Evolutionary conservation across 768 basidiomycete species (phyloP), one percentile per base, ranked within the genome.

Genomic region (Calocera cornea): DNA sequence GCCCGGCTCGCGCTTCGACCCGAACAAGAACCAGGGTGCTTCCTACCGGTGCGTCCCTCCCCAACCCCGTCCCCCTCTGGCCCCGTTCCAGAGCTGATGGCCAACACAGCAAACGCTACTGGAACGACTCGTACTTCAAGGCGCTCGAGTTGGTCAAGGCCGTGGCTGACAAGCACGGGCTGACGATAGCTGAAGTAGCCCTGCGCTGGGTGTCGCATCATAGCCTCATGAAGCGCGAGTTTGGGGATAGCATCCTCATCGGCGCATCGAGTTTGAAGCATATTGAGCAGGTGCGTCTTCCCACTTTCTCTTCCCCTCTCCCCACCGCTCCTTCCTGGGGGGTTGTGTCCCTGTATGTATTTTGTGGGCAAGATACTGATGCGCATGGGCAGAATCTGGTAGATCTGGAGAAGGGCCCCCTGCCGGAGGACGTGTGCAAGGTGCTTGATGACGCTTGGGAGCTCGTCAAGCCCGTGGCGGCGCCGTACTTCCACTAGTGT

Each of bases 261-360:
- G 86, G 86, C n/a, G 86, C 86, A 31, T 83, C 82, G 2, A 84
- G 79, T 68, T 64, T 83, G 69, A 76, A 77, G 34, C 86, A 88
- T 70, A 82, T 86, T 60, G 80, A 86, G 72, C 76, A 82, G 76
- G 81, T 80, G 34, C 65, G 41, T 34, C 40, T n/a, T n/a, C n/a
- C n/a, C n/a, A n/a, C n/a, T n/a, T n/a, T n/a, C n/a, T n/a, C 29
- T 29, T 2, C 2, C 19, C 17, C 22, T 41, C n/a, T 17, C 36
- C 36, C 36, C 5, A 14, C 36, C 36, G 36, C 36, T 5, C 36
- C n/a, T n/a, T n/a, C n/a, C n/a, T n/a, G n/a, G n/a, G n/a, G n/a
- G n/a, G n/a, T n/a, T n/a, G n/a, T n/a, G n/a, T n/a, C n/a, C n/a
- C n/a, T n/a, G n/a, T n/a, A n/a, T n/a, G n/a, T n/a, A n/a, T n/a